Evolutionary conservation across 108 stramenopile species (phyloP), one percentile per base, ranked within the genome.

Genomic region (Thalassiosira profunda): DNA sequence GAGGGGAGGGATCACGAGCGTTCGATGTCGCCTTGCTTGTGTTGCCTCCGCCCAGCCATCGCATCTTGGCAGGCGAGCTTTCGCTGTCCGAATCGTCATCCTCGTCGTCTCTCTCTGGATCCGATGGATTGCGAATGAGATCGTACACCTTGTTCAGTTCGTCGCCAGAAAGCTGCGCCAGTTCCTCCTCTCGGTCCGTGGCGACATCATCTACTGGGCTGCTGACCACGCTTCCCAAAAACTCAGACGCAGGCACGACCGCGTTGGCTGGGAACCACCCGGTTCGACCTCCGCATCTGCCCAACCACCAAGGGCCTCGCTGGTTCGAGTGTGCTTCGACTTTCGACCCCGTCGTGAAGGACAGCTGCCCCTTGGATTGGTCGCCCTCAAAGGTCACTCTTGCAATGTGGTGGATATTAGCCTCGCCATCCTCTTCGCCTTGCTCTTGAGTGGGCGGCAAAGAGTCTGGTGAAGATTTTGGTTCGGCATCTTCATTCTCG

Each of bases 71-170:
- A 9, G 69, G 69, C 37, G 57, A 51, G 30, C 40, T 47, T 15
- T 46, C 43, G 38, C 62, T 30, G 31, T 35, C 28, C 15, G 44
- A 51, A 20, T 21, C 44, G 25, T 44, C 25, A 43, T 55, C 51
- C n/a, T 58, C 61, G 30, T 49, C 55, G 37, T 56, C 53, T 44
- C 60, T 58, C 1, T 43, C 47, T 33, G 51, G 61, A 72, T 68
- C 77, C 12, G 77, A 79, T n/a, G 77, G 77, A 66, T 62, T 70
- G 17, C 77, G 63, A 60, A 79, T 79, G 1, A 79, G 61, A 60
- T 79, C 69, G 55, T 79, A 79, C 33, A 62, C 60, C 6, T 41
- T 38, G 54, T 70, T 35, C 31, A 79, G 46, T 35, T 70, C 77
- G 18, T 69, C 64, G 20, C 61, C 30, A 14, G 77, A 66, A 9